Percentiles rank a stretch among this genome's conserved stretches.
phyloP scores from a whole-genome alignment of 176 grass and related monocot genomes.

The Tillandsia leiboldiana region DNA sequence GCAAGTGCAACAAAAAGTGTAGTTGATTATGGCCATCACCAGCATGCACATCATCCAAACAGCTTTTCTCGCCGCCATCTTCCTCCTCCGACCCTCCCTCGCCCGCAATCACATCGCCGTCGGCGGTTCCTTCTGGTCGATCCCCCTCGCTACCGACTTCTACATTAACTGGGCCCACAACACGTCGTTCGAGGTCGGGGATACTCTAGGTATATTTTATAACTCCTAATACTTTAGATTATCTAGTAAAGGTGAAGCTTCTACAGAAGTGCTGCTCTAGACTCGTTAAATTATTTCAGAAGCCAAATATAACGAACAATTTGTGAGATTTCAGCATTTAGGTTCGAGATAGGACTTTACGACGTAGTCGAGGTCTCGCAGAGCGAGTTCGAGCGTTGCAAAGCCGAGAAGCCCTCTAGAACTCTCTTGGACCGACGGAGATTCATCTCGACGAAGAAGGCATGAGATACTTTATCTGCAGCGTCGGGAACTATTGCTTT shows the following conservation, averaged over 20 bases:
- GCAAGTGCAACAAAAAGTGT: no score
- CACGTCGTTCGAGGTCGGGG: slow-evolving; percentile 23
- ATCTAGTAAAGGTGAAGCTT: no score
- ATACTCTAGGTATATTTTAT: slow-evolving; percentile 23
- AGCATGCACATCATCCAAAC: not conserved
- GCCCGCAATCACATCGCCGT: slow-evolving; percentile 25
- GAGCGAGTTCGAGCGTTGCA: slow-evolving; percentile 30
- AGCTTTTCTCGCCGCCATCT: not conserved
- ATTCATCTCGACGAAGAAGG: slow-evolving; percentile 13
- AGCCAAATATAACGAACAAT: not conserved
- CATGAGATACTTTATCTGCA: slow-evolving; percentile 28
- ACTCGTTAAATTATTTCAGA: not conserved
- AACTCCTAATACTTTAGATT: not conserved
- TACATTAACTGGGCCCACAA: slow-evolving; percentile 41
- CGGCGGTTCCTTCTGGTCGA: slow-evolving; percentile 41
- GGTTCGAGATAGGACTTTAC: slow-evolving; percentile 48
- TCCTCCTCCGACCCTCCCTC: not conserved
- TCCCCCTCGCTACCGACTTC: slow-evolving; percentile 23
- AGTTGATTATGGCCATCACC: not conserved
- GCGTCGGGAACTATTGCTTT: slow-evolving; percentile 42
- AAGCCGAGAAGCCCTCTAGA: slow-evolving; percentile 16
- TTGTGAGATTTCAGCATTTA: slow-evolving; percentile 28
- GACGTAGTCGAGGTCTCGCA: slow-evolving; percentile 38
- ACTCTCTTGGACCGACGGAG: slow-evolving; percentile 13
- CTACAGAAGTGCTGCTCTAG: not conserved